These are phyloP conservation scores for Hapsidospora chrysogenum DNA, from an alignment of 495 filamentous ascomycete genomes.

Conservation along the genomic window DNA sequence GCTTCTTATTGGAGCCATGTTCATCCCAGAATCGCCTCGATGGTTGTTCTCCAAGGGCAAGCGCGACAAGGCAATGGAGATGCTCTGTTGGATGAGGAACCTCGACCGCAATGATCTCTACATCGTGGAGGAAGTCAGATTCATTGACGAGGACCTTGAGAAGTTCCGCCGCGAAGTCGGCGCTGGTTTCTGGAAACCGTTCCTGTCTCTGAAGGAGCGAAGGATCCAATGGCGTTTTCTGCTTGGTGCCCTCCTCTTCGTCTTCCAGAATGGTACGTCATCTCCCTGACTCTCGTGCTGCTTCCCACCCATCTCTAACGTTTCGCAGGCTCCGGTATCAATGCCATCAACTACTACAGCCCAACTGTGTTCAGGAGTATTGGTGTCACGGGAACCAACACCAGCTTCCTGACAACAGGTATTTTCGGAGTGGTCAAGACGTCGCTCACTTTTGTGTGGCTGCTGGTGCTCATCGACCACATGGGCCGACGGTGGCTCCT, in stretches of 20 bases:
- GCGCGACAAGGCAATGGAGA: slow-evolving; percentile 36
- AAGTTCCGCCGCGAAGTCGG: slow-evolving; percentile 36
- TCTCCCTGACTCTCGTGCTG: too few species aligned
- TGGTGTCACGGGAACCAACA: slow-evolving; percentile 33
- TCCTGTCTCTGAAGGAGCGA: slow-evolving; percentile 32
- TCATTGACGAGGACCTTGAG: slow-evolving; percentile 43
- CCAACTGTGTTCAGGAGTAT: slow-evolving; percentile 44
- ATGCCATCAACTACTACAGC: slow-evolving; percentile 51
- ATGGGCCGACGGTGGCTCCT: slow-evolving; percentile 34
- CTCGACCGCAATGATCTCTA: slow-evolving; percentile 42
- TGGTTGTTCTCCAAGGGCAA: slow-evolving; percentile 43
- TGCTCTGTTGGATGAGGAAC: slow-evolving; percentile 48
- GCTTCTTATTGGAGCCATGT: slow-evolving; percentile 28
- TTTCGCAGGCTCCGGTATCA: slow-evolving; percentile 35
- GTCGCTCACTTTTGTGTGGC: slow-evolving; percentile 40
- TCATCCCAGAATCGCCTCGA: slow-evolving; percentile 42
- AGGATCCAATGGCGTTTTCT: slow-evolving; percentile 46
- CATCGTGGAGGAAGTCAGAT: slow-evolving; percentile 46
- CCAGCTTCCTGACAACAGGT: slow-evolving; percentile 32
- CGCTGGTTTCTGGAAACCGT: slow-evolving; percentile 50
- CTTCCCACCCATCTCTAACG: background rate
- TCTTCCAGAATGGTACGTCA: slow-evolving; percentile 40
- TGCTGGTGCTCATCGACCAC: slow-evolving; percentile 37
- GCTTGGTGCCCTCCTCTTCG: slow-evolving; percentile 46
- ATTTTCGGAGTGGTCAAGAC: slow-evolving; percentile 39